phyloP scores from a whole-genome alignment of 345 rosid species.

The Microthlaspi erraticum region DNA sequence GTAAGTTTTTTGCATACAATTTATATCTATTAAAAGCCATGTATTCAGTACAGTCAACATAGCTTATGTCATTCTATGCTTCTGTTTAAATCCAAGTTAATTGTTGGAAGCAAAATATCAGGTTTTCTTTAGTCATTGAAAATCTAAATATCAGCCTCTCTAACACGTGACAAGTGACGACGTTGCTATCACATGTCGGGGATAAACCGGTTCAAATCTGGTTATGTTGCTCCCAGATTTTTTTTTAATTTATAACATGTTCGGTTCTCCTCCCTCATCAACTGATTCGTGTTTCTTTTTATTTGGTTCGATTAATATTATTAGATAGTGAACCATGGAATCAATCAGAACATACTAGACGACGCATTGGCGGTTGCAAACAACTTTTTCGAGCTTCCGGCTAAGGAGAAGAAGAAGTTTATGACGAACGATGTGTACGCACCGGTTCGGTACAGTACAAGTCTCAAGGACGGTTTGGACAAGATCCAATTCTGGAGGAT shows the following conservation, averaged over 20 bases:
- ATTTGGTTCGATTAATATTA: slow-evolving; percentile 2
- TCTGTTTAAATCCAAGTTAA: not conserved
- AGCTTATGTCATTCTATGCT: not conserved
- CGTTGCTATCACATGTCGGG: slow-evolving; percentile 12
- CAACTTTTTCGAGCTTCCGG: slow-evolving; percentile 53
- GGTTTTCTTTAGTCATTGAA: not conserved
- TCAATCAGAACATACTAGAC: slow-evolving; percentile 51
- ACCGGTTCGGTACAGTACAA: slow-evolving; percentile 65
- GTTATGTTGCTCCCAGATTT: not conserved
- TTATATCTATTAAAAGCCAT: not conserved
- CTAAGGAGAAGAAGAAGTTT: slow-evolving; percentile 54
- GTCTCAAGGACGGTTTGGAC: slow-evolving; percentile 63
- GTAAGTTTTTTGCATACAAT: not conserved
- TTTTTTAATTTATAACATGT: slow-evolving; percentile 20
- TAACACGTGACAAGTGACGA: slow-evolving; percentile 30
- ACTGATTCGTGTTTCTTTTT: not conserved
- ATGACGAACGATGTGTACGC: slow-evolving; percentile 58
- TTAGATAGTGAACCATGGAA: slow-evolving; percentile 68
- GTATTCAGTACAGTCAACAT: not conserved
- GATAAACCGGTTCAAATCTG: slow-evolving; percentile 5
- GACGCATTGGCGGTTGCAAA: slow-evolving; percentile 55
- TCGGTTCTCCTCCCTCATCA: slow-evolving; percentile 19
- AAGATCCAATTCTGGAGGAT: slow-evolving; percentile 65
- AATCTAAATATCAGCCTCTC: not conserved
- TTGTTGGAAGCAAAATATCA: not conserved